phyloP scores from a whole-genome alignment of 805 yeast species.

The Candida hungchunana region DNA sequence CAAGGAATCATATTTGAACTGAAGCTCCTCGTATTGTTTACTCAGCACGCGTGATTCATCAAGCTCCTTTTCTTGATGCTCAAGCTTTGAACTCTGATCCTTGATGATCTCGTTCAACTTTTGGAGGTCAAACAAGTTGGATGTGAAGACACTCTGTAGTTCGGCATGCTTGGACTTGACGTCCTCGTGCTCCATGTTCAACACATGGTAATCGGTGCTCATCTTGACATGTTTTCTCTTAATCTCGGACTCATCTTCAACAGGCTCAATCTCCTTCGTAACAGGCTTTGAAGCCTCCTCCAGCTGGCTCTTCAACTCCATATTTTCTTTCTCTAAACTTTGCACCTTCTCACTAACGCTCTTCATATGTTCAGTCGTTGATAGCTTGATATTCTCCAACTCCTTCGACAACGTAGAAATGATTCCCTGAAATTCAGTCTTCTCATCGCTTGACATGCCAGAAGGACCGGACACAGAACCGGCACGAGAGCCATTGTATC shows the following conservation, averaged over 20 bases:
- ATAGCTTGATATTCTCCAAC: slow-evolving; percentile 34
- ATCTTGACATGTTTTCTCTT: slow-evolving; percentile 42
- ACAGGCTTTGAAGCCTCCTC: neutral
- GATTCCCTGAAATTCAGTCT: slow-evolving; percentile 26
- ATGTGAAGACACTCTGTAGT: slow-evolving; percentile 49
- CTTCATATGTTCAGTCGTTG: slow-evolving; percentile 48
- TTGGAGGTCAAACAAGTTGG: slow-evolving; percentile 48
- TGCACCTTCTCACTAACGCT: slow-evolving; percentile 53
- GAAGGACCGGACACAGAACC: too few relatives aligned
- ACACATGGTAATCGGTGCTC: slow-evolving; percentile 39
- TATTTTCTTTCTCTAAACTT: slow-evolving; percentile 39
- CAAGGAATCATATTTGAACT: slow-evolving; percentile 40
- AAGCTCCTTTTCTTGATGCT: slow-evolving; percentile 36
- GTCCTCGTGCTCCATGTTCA: slow-evolving; percentile 41
- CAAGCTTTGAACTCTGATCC: slow-evolving; percentile 45
- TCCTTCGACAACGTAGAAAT: slow-evolving; percentile 32
- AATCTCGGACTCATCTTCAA: slow-evolving; percentile 26
- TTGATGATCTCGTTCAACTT: slow-evolving; percentile 52
- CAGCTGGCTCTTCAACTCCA: slow-evolving; percentile 19
- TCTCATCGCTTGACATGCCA: slow-evolving; percentile 14
- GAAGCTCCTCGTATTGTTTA: slow-evolving; percentile 45
- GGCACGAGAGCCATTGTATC: too few relatives aligned
- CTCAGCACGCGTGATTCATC: slow-evolving; percentile 40
- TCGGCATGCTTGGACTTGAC: slow-evolving; percentile 39
- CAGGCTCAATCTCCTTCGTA: slow-evolving; percentile 1